A percentile compares a stretch with the other conserved stretches of the same genome.
Conservation (phyloP, 257 asterid species). For the Jacaranda copaia region DNA sequence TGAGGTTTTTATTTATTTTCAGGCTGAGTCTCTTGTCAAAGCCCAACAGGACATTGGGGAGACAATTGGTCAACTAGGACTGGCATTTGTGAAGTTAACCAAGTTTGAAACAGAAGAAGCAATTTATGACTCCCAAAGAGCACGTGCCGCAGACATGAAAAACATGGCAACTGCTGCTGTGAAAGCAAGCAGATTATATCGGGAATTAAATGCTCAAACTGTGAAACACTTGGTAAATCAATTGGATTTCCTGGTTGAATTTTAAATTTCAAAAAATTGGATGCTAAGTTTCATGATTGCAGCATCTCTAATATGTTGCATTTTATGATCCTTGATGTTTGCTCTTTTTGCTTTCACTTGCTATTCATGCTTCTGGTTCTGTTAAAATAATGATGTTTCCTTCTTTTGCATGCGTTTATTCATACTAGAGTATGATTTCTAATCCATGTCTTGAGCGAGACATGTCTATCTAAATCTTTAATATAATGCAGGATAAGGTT, state of each 20-base stretch:
- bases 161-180: constrained; percentile 96
- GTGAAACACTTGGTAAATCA: constrained; percentile 90
- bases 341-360: not conserved
- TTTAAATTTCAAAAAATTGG: not conserved
- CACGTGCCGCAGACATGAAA: constrained; percentile 86
- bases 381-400: constrained; percentile 2
- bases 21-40: constrained; percentile 96
- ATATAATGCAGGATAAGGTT: constrained; percentile 75
- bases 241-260: constrained; percentile 19
- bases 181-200: constrained; percentile 93
- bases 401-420: constrained; percentile 10
- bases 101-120: constrained; percentile 96
- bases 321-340: not conserved
- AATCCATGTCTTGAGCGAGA: constrained; percentile 8
- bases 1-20: constrained; percentile 34
- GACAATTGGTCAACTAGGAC: constrained; percentile 92
- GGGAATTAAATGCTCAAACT: constrained; percentile 91
- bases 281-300: not conserved
- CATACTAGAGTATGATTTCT: constrained; percentile 1
- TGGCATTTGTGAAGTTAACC: constrained; percentile 90
- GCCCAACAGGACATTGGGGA: constrained; percentile 98
- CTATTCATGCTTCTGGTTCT: constrained; percentile 18
- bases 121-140: constrained; percentile 81
- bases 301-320: not conserved
- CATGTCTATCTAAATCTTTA: constrained; percentile 25